These are phyloP conservation scores for Yamagishiella unicocca DNA, from an alignment of 139 green algal genomes.

Conservation along the genomic window DNA sequence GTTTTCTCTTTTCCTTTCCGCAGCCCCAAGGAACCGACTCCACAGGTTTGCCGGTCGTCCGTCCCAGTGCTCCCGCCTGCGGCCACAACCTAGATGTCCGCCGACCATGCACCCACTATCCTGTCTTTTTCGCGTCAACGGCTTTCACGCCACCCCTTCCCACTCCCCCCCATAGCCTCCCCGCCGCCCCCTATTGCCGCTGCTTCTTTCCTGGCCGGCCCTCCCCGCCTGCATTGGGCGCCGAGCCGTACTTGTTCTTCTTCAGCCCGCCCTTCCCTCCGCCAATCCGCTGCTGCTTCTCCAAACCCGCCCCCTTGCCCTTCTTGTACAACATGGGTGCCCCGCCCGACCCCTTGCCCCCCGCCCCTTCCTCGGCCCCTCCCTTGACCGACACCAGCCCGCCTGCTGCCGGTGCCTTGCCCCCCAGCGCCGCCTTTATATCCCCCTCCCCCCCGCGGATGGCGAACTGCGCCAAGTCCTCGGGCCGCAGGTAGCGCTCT, in stretches of 20 bases:
- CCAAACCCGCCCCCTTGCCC: constrained; percentile 43
- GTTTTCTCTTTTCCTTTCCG: too few species aligned
- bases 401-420: constrained; percentile 44
- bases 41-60: too few species aligned
- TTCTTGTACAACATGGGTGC: constrained; percentile 60
- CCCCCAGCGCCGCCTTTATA: constrained; percentile 70
- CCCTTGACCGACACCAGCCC: constrained; percentile 55
- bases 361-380: background rate
- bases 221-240: background rate
- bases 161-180: background rate
- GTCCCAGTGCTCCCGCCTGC: too few species aligned
- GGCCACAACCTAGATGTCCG: too few species aligned
- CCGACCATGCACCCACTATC: too few species aligned
- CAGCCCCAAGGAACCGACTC: too few species aligned
- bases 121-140: too few species aligned
- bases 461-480: constrained; percentile 81
- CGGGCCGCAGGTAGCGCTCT: constrained; percentile 67
- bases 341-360: background rate
- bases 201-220: constrained; percentile 22
- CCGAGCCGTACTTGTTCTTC: constrained; percentile 42
- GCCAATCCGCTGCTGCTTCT: background rate
- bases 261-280: constrained; percentile 22
- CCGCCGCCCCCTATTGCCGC: constrained; percentile 11
- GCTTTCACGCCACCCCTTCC: too few species aligned
- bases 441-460: constrained; percentile 71